Evolutionary conservation across 768 basidiomycete species (phyloP).

Genomic region (Rhizopogon sp.): DNA sequence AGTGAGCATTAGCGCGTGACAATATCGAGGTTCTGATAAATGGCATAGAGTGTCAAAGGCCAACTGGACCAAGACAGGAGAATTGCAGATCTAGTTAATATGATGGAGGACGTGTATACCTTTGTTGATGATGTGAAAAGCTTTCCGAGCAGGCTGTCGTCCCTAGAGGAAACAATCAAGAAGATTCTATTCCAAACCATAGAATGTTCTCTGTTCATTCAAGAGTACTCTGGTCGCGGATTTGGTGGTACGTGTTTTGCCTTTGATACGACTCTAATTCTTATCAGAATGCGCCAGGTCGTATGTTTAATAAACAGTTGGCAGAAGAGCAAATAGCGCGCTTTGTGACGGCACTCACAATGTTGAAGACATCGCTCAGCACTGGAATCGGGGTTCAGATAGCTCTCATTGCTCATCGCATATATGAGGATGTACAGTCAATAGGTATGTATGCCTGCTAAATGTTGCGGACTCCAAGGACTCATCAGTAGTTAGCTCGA

Average conservation of each 20-base stretch:
- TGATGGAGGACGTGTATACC: slow-evolving; percentile 27
- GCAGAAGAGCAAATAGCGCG: slow-evolving; percentile 13
- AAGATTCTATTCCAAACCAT: slow-evolving; percentile 27
- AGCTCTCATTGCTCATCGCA: slow-evolving; percentile 22
- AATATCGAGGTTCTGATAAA: slow-evolving; percentile 5
- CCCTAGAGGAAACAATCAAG: slow-evolving; percentile 22
- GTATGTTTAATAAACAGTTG: slow-evolving; percentile 15
- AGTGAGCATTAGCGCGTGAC: slow-evolving; percentile 4
- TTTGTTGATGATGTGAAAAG: slow-evolving; percentile 26
- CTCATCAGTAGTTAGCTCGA: slow-evolving; percentile 8
- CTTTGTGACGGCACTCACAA: slow-evolving; percentile 18
- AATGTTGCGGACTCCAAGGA: background rate
- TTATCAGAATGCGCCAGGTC: slow-evolving; percentile 7
- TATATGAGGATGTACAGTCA: slow-evolving; percentile 21
- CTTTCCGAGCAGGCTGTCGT: slow-evolving; percentile 22
- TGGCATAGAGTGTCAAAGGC: slow-evolving; percentile 19
- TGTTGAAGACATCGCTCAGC: slow-evolving; percentile 22
- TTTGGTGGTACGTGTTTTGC: slow-evolving; percentile 24
- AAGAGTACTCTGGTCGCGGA: slow-evolving; percentile 29
- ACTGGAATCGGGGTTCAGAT: slow-evolving; percentile 19
- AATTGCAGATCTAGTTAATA: slow-evolving; percentile 18
- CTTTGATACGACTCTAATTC: background rate
- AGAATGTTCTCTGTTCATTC: slow-evolving; percentile 32
- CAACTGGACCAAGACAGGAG: slow-evolving; percentile 22
- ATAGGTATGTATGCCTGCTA: slow-evolving; percentile 12